These are phyloP conservation scores for Wickerhamomyces pijperi DNA, from an alignment of 805 yeast species.

Conservation along the genomic window DNA sequence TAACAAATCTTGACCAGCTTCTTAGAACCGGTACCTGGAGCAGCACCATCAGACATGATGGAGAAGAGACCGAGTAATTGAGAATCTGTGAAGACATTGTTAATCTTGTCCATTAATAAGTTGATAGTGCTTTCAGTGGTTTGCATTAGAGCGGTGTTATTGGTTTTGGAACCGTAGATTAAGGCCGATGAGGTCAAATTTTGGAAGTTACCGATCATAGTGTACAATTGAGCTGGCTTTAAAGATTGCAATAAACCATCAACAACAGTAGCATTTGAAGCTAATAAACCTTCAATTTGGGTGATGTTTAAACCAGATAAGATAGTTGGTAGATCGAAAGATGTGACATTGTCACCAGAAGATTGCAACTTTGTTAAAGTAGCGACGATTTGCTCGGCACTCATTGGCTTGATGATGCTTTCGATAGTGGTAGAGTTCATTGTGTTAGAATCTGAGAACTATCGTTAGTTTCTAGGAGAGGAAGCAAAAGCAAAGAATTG, in stretches of 20 bases:
- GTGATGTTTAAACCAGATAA: slow-evolving; percentile 13
- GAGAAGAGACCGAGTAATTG: slow-evolving; percentile 14
- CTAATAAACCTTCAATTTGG: slow-evolving; percentile 16
- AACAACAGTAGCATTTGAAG: slow-evolving; percentile 13
- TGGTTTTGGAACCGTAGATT: slow-evolving; percentile 7
- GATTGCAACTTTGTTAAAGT: slow-evolving; percentile 9
- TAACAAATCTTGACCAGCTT: slow-evolving; percentile 23
- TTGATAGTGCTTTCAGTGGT: slow-evolving; percentile 10
- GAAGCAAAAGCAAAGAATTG: no score
- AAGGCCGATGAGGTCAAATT: slow-evolving; percentile 14
- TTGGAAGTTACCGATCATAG: slow-evolving; percentile 11
- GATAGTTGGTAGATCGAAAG: slow-evolving; percentile 57
- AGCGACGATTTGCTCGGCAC: slow-evolving; percentile 13
- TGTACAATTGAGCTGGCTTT: slow-evolving; percentile 11
- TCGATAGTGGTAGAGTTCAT: slow-evolving; percentile 13
- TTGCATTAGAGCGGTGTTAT: slow-evolving; percentile 3
- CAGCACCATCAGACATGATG: slow-evolving; percentile 28
- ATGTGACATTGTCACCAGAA: slow-evolving; percentile 45
- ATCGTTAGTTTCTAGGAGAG: no score
- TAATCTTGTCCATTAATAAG: slow-evolving; percentile 9
- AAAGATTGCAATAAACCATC: slow-evolving; percentile 11
- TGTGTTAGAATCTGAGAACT: no score
- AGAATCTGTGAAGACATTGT: slow-evolving; percentile 12
- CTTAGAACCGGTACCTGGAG: slow-evolving; percentile 37
- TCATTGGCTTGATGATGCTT: slow-evolving; percentile 13